Base-by-base conservation (phyloP, 106 monocot species). In the Hemerocallis citrina region DNA sequence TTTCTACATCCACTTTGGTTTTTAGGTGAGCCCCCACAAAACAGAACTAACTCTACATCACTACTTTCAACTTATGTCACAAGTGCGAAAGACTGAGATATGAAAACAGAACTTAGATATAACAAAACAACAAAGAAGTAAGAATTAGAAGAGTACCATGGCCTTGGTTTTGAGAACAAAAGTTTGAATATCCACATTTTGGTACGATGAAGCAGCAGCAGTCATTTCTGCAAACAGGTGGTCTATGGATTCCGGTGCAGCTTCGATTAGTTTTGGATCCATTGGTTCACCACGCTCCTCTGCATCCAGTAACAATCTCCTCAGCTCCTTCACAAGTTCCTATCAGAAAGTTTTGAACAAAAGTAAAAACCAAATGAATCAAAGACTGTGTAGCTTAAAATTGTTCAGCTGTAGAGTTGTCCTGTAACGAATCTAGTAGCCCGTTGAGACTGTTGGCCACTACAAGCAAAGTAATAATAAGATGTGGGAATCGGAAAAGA, bases 131-230 rank as follows among this genome's bases (percentile, higher is more conserved):
- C 5, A 48, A 48, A 31, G 27, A 28, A 22, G 3, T 21, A 21
- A 51, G 38, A 2, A 33, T 25, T 14, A 55, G 10, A 67, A 27
- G 1, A 31, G 16, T 57, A 88, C 88, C 83, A 74, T 88, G 62
- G 88, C 76, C 39, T 77, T 88, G 33, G 75, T 79, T 74, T 74
- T 79, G 24, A 79, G 44, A 52, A 69, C 66, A 31, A 88, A 79
- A 30, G 65, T 67, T 47, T 70, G 59, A 27, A 83, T 49, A 59
- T 83, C 74, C 5, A 76, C 31, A n/a, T 57, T 59, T 14, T 76
- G 62, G 39, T 72, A 51, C 8, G 59, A 72, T 11, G 69, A 60
- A 36, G 65, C 40, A 17, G 39, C 45, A 17, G 73, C 60, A n/a
- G 52, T 27, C 62, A 86, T 68, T 62, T 83, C 88, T 3, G 69